Base-by-base conservation (phyloP, 1,284 basidiomycete species). In the Ganoderma sinense region DNA sequence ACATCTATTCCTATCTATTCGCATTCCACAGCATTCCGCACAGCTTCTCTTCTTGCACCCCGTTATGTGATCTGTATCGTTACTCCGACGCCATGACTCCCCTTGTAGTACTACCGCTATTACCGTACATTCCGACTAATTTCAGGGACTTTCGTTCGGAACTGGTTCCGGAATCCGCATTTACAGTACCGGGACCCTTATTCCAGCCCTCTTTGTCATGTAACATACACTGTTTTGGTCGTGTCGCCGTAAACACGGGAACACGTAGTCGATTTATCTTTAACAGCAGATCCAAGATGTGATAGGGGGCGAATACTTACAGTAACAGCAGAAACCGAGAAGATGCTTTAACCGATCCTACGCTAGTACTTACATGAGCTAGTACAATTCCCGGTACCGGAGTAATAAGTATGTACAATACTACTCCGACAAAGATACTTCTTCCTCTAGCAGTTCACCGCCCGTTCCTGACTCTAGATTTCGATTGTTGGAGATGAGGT, bases 401-500 rank as follows among this genome's bases (percentile, higher is more conserved):
- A 36, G 33, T 36, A 36, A n/a, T n/a, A n/a, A n/a, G n/a, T n/a
- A n/a, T 16, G 39, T 26, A 26, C 13, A 41, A n/a, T 26, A 62
- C 26, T 65, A 70, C 18, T 62, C 64, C 26, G 56, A 64, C 60
- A 65, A 58, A 10, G 69, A 62, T 14, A 67, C 64, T 29, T 74
- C 76, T 26, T 69, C 75, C 51, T 74, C 73, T 62, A 75, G 40
- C 43, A 65, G 73, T 29, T 73, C 71, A 29, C 53, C 69, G n/a
- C 70, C 72, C 18, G 31, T 36, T 16, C 69, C 71, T 31, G 69
- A 67, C 45, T 75, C 76, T n/a, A 70, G 74, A 64, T 75, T 43
- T 48, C 71, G 71, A 62, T 66, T 64, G 14, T 75, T 71, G 3
- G 73, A 73, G 18, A 76, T 68, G 48, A 78, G 69, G 43, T 74